Evolutionary conservation across 139 green algal genomes (phyloP).

Genomic region (Nannochloris sp.): DNA sequence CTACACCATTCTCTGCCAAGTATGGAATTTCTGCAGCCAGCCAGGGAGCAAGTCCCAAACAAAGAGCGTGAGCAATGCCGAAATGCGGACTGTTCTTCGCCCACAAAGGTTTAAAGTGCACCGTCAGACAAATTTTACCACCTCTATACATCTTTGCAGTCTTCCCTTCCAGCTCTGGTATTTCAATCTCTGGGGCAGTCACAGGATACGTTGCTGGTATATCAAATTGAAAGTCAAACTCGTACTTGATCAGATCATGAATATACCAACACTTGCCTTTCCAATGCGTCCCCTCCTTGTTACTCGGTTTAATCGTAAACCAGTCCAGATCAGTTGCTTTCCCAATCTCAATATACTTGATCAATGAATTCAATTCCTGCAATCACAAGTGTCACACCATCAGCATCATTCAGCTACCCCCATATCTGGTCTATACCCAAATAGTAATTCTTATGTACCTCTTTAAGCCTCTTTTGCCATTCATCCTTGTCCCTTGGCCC

Average conservation of each 20-base stretch:
- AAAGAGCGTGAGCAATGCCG: constrained; percentile 90
- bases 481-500: constrained; percentile 67
- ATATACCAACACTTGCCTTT: constrained; percentile 63
- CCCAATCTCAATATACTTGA: constrained; percentile 91
- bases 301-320: constrained; percentile 80
- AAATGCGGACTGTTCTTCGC: constrained; percentile 88
- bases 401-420: neutral
- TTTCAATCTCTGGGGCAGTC: constrained; percentile 86
- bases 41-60: constrained; percentile 89
- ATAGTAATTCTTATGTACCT: constrained; percentile 32
- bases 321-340: constrained; percentile 91
- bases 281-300: constrained; percentile 81
- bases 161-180: constrained; percentile 94
- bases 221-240: constrained; percentile 96
- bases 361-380: constrained; percentile 84
- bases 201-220: constrained; percentile 85
- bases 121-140: constrained; percentile 93
- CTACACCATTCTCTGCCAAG: constrained; percentile 74
- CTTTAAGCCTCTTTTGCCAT: constrained; percentile 63
- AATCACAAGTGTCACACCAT: neutral
- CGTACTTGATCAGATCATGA: constrained; percentile 90
- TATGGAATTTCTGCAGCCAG: constrained; percentile 89
- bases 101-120: constrained; percentile 97
- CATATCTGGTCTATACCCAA: no score
- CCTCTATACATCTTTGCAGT: constrained; percentile 96